phyloP scores from a whole-genome alignment of 1,139 yeast genomes.

The Taphrina wiesneri region DNA sequence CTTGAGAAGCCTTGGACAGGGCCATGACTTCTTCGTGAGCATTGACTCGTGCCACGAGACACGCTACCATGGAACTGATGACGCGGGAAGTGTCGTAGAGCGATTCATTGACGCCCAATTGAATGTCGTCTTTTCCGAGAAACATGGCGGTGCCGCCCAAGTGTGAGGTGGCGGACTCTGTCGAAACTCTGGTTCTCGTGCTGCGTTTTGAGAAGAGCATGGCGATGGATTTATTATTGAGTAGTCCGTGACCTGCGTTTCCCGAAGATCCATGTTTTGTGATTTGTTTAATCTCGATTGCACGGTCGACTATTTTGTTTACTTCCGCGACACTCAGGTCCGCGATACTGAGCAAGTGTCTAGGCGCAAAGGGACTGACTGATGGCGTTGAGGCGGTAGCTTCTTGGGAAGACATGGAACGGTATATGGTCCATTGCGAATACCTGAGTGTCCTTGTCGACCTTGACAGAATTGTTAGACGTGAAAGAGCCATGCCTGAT shows the following conservation, averaged over 20 bases:
- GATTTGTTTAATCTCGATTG: slow-evolving; percentile 59
- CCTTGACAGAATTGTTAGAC: neutral
- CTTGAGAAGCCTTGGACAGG: slow-evolving; percentile 65
- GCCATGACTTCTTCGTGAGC: slow-evolving; percentile 78
- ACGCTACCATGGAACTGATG: slow-evolving; percentile 90
- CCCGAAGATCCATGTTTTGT: slow-evolving; percentile 54
- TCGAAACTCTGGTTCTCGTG: slow-evolving; percentile 89
- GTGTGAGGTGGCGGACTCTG: slow-evolving; percentile 91
- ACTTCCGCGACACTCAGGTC: slow-evolving; percentile 69
- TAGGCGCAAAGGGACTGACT: slow-evolving; percentile 29
- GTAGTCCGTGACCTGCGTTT: slow-evolving; percentile 33
- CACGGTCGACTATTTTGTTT: slow-evolving; percentile 62
- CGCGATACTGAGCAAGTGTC: slow-evolving; percentile 71
- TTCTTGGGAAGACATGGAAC: neutral
- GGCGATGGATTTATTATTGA: slow-evolving; percentile 72
- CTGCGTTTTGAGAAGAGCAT: slow-evolving; percentile 85
- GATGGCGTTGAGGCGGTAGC: slow-evolving; percentile 30
- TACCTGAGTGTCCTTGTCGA: neutral
- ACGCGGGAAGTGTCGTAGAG: slow-evolving; percentile 84
- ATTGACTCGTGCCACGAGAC: slow-evolving; percentile 94
- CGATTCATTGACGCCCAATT: slow-evolving; percentile 89
- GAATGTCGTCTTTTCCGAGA: slow-evolving; percentile 93
- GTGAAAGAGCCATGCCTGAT: neutral
- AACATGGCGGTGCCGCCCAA: slow-evolving; percentile 97
- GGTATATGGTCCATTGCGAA: neutral